phyloP scores from a whole-genome alignment of 2,329 filamentous ascomycete genomes.

The Pochonia chlamydosporia region DNA sequence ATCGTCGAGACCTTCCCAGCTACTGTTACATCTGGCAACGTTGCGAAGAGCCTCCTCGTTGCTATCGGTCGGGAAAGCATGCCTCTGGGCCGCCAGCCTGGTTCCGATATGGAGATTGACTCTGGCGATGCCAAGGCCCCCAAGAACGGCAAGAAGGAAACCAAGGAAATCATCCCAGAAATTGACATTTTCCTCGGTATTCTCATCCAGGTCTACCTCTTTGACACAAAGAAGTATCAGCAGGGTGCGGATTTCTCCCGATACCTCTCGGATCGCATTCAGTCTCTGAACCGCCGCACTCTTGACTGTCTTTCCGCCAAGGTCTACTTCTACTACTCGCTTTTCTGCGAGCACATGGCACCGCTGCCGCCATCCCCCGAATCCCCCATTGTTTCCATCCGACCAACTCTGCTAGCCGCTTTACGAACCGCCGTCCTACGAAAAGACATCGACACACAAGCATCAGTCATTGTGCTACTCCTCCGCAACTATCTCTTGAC shows the following conservation, averaged over 20 bases:
- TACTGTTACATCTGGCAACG: slow-evolving; percentile 52
- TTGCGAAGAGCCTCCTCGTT: slow-evolving; percentile 63
- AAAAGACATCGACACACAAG: slow-evolving; percentile 96
- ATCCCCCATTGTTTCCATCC: slow-evolving; percentile 80
- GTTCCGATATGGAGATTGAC: slow-evolving; percentile 70
- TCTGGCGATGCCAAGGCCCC: slow-evolving; percentile 45
- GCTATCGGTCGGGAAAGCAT: slow-evolving; percentile 64
- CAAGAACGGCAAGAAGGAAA: slow-evolving; percentile 59
- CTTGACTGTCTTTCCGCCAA: slow-evolving; percentile 90
- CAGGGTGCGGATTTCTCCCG: slow-evolving; percentile 80
- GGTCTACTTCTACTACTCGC: slow-evolving; percentile 95
- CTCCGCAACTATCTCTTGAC: slow-evolving; percentile 94
- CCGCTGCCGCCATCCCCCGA: slow-evolving; percentile 84
- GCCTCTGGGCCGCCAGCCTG: slow-evolving; percentile 51
- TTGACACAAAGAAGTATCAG: slow-evolving; percentile 76
- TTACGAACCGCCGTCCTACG: slow-evolving; percentile 92
- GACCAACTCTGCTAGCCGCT: slow-evolving; percentile 78
- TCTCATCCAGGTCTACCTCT: slow-evolving; percentile 78
- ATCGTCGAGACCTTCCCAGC: slow-evolving; percentile 75
- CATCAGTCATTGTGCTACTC: slow-evolving; percentile 88
- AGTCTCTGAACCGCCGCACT: slow-evolving; percentile 85
- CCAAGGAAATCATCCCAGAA: slow-evolving; percentile 78
- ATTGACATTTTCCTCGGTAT: slow-evolving; percentile 86
- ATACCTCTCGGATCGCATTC: slow-evolving; percentile 76
- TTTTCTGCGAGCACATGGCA: slow-evolving; percentile 88